These are phyloP conservation scores for Helianthus tuberosus DNA, from an alignment of 129 eudicot species.

Conservation along the genomic window DNA sequence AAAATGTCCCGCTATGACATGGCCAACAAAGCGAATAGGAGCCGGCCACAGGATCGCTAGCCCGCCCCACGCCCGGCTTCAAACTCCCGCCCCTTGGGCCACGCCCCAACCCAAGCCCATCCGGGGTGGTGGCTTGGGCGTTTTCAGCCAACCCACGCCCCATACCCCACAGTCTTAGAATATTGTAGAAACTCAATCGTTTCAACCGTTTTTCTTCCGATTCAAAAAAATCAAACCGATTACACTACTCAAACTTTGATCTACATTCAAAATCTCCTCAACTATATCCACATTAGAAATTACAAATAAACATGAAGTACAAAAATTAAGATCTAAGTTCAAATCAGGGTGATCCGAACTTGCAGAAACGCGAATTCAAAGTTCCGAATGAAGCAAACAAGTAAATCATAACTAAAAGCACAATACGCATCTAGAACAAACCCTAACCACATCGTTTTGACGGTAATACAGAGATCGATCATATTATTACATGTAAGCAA, in stretches of 20 bases:
- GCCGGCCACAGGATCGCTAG: too few relatives aligned
- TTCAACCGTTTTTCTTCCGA: constrained; percentile 1
- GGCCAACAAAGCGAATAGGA: too few relatives aligned
- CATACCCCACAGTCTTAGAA: too few relatives aligned
- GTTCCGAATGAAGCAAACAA: constrained; percentile 5
- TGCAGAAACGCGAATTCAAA: neutral
- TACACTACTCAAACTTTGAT: constrained; percentile 18
- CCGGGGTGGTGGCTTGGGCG: too few relatives aligned
- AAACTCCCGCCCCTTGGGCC: too few relatives aligned
- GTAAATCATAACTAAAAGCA: constrained; percentile 23
- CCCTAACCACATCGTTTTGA: constrained; percentile 25
- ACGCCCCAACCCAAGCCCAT: too few relatives aligned
- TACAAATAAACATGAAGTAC: neutral
- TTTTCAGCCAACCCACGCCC: too few relatives aligned
- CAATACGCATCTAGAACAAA: constrained; percentile 20
- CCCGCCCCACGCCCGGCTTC: too few relatives aligned
- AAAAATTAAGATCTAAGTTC: constrained; percentile 30
- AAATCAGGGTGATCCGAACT: constrained; percentile 37
- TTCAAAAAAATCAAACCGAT: neutral
- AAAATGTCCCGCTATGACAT: too few relatives aligned
- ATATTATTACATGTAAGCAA: constrained; percentile 6
- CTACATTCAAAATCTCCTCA: constrained; percentile 19
- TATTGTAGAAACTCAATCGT: neutral
- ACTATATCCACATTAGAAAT: constrained; percentile 19
- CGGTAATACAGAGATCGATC: constrained; percentile 20